A percentile compares a stretch with the other conserved stretches of the same genome.
These are phyloP conservation scores for Chalaropsis thielavioides DNA, from an alignment of 2,329 filamentous ascomycete species.

Conservation along the genomic window DNA sequence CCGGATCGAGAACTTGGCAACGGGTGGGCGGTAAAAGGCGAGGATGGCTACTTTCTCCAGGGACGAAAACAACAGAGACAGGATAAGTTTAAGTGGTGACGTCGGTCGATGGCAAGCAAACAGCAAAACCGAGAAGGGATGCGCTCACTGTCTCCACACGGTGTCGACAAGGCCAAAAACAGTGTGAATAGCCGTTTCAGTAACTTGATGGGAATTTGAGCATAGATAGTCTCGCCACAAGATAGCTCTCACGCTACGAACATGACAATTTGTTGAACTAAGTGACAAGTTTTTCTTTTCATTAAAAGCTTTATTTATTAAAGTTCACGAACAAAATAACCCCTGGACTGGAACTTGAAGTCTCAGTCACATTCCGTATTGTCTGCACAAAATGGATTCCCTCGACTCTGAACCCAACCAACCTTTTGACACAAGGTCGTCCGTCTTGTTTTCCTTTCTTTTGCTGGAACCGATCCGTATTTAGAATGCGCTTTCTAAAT, in stretches of 20 bases:
- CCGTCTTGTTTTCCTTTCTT: not conserved
- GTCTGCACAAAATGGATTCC: not conserved
- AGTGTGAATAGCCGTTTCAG: not conserved
- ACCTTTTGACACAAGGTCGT: not conserved
- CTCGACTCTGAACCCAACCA: not conserved
- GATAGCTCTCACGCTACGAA: not conserved
- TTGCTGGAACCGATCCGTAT: not conserved
- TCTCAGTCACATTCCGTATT: not conserved
- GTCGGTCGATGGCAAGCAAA: not conserved
- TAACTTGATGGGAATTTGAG: not conserved
- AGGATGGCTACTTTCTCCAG: not conserved
- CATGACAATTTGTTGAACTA: not conserved
- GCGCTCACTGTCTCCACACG: not conserved
- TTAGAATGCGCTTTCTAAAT: not conserved
- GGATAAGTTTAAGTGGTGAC: constrained; percentile 1
- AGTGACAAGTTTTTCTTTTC: too few species aligned
- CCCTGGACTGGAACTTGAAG: not conserved
- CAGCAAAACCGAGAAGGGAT: not conserved
- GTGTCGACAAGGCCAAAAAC: not conserved
- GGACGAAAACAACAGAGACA: not conserved
- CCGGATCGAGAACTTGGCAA: not conserved
- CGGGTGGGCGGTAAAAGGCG: not conserved
- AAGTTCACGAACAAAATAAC: too few species aligned
- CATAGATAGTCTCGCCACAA: not conserved
- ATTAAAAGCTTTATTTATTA: too few species aligned